These are phyloP conservation scores for Grammothele lineata DNA, from an alignment of 768 basidiomycete species.

Conservation along the genomic window DNA sequence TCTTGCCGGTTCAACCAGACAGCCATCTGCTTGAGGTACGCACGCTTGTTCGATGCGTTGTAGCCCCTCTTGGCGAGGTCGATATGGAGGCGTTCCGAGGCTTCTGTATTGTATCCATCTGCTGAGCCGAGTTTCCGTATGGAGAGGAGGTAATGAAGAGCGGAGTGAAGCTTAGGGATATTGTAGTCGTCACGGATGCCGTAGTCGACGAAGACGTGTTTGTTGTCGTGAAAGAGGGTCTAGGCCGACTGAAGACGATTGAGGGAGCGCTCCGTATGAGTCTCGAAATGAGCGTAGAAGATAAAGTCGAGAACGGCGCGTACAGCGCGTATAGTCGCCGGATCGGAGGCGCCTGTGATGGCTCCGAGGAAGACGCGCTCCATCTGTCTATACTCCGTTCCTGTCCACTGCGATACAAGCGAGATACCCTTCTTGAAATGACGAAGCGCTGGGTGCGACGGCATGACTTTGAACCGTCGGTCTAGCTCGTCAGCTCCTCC, in stretches of 20 bases:
- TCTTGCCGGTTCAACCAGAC: constrained; percentile 30
- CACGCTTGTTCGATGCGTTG: constrained; percentile 30
- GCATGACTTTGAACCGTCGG: constrained; percentile 28
- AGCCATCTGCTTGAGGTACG: constrained; percentile 36
- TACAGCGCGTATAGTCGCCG: constrained; percentile 23
- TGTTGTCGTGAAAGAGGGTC: constrained; percentile 32
- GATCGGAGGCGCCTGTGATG: constrained; percentile 10
- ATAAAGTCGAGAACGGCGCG: constrained; percentile 36
- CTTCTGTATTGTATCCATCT: constrained; percentile 37
- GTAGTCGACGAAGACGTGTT: constrained; percentile 32
- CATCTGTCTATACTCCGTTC: constrained; percentile 34
- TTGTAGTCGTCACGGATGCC: constrained; percentile 34
- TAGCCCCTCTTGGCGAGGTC: constrained; percentile 34
- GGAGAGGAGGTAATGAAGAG: constrained; percentile 27
- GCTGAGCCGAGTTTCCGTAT: constrained; percentile 31
- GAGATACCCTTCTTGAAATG: constrained; percentile 33
- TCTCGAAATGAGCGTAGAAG: constrained; percentile 32
- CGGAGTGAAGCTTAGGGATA: constrained; percentile 36
- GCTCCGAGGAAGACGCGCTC: constrained; percentile 18
- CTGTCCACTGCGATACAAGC: constrained; percentile 37
- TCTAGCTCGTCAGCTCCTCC: constrained; percentile 32
- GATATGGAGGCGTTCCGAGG: constrained; percentile 36
- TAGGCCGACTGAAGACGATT: constrained; percentile 24
- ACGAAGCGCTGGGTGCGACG: constrained; percentile 28
- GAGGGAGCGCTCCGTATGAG: constrained; percentile 30